Conservation (phyloP, 495 filamentous ascomycete species). For the Amorphotheca resinae region DNA sequence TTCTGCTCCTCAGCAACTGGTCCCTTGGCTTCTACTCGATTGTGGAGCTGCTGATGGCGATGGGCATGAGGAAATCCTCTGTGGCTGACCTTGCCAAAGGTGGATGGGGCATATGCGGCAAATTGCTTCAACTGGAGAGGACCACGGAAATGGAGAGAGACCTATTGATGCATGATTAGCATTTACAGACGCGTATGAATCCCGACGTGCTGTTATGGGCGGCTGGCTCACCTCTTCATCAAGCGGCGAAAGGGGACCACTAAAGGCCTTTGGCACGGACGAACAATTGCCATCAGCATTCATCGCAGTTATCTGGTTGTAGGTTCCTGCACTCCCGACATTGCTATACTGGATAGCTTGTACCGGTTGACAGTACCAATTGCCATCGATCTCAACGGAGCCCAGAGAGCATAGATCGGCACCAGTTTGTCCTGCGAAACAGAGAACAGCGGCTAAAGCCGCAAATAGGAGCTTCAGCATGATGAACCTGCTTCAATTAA, state of each 20-base stretch:
- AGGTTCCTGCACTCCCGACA: slow-evolving; percentile 42
- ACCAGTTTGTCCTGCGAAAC: too few relatives aligned
- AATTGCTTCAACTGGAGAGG: slow-evolving; percentile 49
- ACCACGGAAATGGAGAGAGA: slow-evolving; percentile 59
- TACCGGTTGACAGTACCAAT: slow-evolving; percentile 48
- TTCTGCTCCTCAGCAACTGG: slow-evolving; percentile 11
- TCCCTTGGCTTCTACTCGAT: slow-evolving; percentile 24
- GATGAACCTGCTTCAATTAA: background rate
- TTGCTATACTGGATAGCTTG: slow-evolving; percentile 45
- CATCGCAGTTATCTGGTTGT: slow-evolving; percentile 48
- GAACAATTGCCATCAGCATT: slow-evolving; percentile 40
- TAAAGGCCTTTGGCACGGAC: slow-evolving; percentile 33
- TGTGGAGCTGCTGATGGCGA: slow-evolving; percentile 24
- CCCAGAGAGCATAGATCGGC: slow-evolving; percentile 17
- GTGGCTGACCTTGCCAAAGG: too few relatives aligned
- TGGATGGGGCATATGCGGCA: slow-evolving; percentile 51
- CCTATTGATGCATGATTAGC: slow-evolving; percentile 33
- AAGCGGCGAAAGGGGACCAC: slow-evolving; percentile 48
- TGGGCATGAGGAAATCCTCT: slow-evolving; percentile 29
- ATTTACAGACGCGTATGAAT: background rate
- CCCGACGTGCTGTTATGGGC: background rate
- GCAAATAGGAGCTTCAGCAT: background rate
- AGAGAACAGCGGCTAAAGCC: background rate
- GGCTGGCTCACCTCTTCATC: slow-evolving; percentile 45
- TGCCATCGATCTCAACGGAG: slow-evolving; percentile 23